Evolutionary conservation across 306 rosid genomes (phyloP), one percentile per base, ranked within the genome.

Genomic region (Vigna mungo): DNA sequence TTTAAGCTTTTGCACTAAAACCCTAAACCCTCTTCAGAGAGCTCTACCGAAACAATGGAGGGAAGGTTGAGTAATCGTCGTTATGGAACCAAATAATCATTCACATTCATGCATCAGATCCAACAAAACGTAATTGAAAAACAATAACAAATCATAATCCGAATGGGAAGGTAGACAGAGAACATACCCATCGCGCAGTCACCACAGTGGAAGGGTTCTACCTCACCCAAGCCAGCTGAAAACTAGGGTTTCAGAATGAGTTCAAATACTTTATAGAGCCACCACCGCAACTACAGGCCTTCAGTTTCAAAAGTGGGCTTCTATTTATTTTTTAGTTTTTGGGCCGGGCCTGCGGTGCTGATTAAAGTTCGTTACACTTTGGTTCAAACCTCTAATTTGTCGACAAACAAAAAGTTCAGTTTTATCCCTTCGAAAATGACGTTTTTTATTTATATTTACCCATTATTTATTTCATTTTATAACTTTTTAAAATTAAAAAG

Each of bases 41-140:
- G 1, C 53, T 60, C 8, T 3, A 65, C 3, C 44, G 7, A 13
- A 68, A 55, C 61, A 78, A 87, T 85, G 90, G 87, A 87, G 81
- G 78, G 80, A 53, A 60, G 85, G 58, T 65, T 76, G 21, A 82
- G 82, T 30, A 86, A 86, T 72, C 7, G 71, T 15, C 82, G 87
- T 83, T 87, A 78, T 34, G 23, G 46, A 64, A 65, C 0, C 0
- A 41, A 51, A 17, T 16, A 75, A 61, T 27, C 9, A 0, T 49
- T 74, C 32, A 15, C 47, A 67, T 46, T 44, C 3, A 46, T 3
- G 3, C 34, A 54, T 0, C 14, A 23, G 7, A 66, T 15, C 17
- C 16, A 54, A 30, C 7, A 53, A 3, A 54, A 27, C 7, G 2
- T 56, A 11, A 21, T 46, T 46, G 17, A 58, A 0, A 1, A 41